Evolutionary conservation across 2,329 filamentous ascomycete species (phyloP).

Genomic region (Penicillium crustosum): DNA sequence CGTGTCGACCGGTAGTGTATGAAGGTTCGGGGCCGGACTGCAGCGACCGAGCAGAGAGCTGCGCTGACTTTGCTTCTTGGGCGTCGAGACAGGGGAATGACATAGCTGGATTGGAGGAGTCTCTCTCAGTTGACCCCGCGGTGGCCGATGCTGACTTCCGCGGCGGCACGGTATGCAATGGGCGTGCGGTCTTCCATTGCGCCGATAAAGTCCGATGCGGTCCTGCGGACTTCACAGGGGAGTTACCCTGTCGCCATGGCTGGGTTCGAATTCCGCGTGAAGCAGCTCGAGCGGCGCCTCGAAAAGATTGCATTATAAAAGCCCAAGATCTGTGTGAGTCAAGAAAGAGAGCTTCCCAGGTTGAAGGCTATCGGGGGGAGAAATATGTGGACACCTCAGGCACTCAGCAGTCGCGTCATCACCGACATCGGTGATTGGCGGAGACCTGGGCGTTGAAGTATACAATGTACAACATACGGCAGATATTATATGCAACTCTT

Average conservation of each 20-base stretch:
- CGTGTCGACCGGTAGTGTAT: conserved; percentile 86
- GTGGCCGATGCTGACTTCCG: conserved; percentile 19
- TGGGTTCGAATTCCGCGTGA: conserved; percentile 17
- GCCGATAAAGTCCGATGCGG: conserved; percentile 19
- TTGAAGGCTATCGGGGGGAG: conserved; percentile 10
- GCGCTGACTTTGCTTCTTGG: conserved; percentile 73
- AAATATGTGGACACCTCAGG: conserved; percentile 17
- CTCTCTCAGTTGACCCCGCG: conserved; percentile 21
- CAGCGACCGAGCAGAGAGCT: conserved; percentile 65
- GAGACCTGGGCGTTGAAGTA: neutral
- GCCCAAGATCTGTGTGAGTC: neutral
- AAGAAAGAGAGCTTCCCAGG: neutral
- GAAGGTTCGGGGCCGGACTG: conserved; percentile 85
- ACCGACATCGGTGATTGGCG: conserved; percentile 19
- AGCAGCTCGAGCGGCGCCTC: conserved; percentile 20
- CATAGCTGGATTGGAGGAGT: conserved; percentile 75
- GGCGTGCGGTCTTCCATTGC: conserved; percentile 16
- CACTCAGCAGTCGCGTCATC: conserved; percentile 21
- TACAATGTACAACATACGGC: neutral
- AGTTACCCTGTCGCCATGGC: conserved; percentile 18
- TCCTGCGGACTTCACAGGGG: conserved; percentile 3
- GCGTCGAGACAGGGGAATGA: conserved; percentile 88
- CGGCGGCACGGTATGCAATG: conserved; percentile 23
- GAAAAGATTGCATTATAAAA: conserved; percentile 23
- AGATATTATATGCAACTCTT: neutral